Conservation (phyloP, 2,329 filamentous ascomycete genomes). For the Mycosphaerella sp. region DNA sequence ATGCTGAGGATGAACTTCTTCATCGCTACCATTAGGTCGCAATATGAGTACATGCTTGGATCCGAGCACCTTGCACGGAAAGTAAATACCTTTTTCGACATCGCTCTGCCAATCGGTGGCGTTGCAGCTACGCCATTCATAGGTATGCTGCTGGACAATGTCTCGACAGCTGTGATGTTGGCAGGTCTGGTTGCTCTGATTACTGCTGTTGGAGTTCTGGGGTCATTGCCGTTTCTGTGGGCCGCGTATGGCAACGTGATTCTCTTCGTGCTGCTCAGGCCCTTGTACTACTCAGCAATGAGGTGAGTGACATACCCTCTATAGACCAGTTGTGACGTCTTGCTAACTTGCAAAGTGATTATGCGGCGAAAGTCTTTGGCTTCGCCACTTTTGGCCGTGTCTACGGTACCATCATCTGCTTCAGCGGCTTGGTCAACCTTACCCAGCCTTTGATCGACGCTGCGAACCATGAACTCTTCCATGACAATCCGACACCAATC, state of each 20-base stretch:
- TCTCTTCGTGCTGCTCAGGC: constrained; percentile 77
- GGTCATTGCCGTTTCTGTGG: constrained; percentile 65
- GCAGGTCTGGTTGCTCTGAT: constrained; percentile 63
- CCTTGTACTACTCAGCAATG: constrained; percentile 84
- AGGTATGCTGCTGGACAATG: constrained; percentile 69
- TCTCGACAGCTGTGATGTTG: constrained; percentile 65
- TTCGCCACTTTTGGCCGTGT: constrained; percentile 88
- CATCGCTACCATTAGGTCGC: constrained; percentile 73
- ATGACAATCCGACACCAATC: constrained; percentile 67
- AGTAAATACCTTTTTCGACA: constrained; percentile 79
- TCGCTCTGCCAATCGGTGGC: constrained; percentile 72
- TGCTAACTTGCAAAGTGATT: constrained; percentile 48
- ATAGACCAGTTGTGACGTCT: neutral
- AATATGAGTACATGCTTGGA: constrained; percentile 73
- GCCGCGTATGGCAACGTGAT: constrained; percentile 68
- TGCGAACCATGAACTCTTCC: constrained; percentile 65
- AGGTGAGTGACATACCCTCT: constrained; percentile 36
- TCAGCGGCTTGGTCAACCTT: constrained; percentile 77
- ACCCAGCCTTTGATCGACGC: constrained; percentile 73
- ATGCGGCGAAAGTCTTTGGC: constrained; percentile 87
- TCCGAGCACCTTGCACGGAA: constrained; percentile 55
- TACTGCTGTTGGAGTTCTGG: constrained; percentile 68
- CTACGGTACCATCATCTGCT: constrained; percentile 81
- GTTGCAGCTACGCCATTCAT: constrained; percentile 82
- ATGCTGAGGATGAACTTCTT: constrained; percentile 72